These are phyloP conservation scores for Suillus alpinus DNA, from an alignment of 768 basidiomycete species.

Conservation along the genomic window DNA sequence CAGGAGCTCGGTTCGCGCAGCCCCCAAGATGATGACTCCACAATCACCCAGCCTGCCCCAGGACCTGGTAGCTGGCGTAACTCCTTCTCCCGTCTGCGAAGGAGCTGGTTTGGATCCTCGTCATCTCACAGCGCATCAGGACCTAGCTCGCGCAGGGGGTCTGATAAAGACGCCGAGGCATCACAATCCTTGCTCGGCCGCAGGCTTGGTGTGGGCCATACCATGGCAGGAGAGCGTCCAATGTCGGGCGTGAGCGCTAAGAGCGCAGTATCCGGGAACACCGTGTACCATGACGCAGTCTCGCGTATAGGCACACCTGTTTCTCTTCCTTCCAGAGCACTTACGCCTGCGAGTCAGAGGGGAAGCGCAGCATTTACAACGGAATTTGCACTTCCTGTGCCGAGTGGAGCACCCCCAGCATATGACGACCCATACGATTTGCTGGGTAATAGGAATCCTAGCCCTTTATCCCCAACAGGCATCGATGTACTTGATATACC, in stretches of 20 bases:
- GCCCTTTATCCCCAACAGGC: conserved; percentile 23
- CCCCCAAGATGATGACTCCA: conserved; percentile 19
- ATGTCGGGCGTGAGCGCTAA: conserved; percentile 54
- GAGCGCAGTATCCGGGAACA: conserved; percentile 53
- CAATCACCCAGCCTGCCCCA: conserved; percentile 12
- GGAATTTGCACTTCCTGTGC: conserved; percentile 15
- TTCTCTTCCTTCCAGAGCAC: conserved; percentile 40
- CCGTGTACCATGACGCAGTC: conserved; percentile 61
- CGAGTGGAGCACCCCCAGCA: conserved; percentile 27
- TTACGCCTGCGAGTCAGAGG: conserved; percentile 39
- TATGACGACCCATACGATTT: conserved; percentile 32
- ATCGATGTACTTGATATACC: conserved; percentile 55
- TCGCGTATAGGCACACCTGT: conserved; percentile 46
- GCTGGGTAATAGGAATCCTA: conserved; percentile 20
- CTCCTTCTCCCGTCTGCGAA: conserved; percentile 46
- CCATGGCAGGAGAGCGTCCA: conserved; percentile 46
- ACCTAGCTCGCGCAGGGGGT: conserved; percentile 20
- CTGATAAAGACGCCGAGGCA: conserved; percentile 47
- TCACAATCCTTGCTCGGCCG: conserved; percentile 36
- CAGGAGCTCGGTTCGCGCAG: conserved; percentile 29
- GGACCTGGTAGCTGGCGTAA: conserved; percentile 32
- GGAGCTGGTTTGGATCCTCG: conserved; percentile 56
- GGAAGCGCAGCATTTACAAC: conserved; percentile 16
- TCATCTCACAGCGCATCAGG: conserved; percentile 28
- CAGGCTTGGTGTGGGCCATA: conserved; percentile 36